Base-by-base conservation (phyloP, 208 protist genomes). In the Naegleria gruberi region DNA sequence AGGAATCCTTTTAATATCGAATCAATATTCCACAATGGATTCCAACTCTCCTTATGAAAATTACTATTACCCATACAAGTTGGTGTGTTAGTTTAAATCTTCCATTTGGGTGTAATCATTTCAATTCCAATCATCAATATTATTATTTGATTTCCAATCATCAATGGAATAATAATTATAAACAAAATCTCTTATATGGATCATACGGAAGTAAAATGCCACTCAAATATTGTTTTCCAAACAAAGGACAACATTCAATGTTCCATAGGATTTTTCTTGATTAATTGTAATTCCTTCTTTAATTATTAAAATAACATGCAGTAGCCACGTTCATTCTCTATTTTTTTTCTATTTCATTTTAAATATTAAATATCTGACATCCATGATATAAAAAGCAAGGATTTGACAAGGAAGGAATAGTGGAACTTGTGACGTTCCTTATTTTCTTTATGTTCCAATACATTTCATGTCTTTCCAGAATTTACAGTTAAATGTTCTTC, bases 191-290 rank as follows among this genome's bases (percentile, higher is more conserved):
- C 46, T 94, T 93, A 92, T 98, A 99, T 8, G 93, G 91, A 1
- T 55, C 43, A 37, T 95, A 97, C 7, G 47, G 34, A 6, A 97
- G 94, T 12, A 97, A 97, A 45, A 90, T 98, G 97, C 97, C 98
- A 99, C 43, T 96, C 94, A 57, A 99, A 97, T 87, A 99, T 99
- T 97, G n/a, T 92, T 47, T 10, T 92, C 89, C 19, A 94, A 93
- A 0, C n/a, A n/a, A n/a, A n/a, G 95, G 95, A 0, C 55, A 82
- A n/a, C 94, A 92, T 6, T 88, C 19, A 87, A 93, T 96, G 73
- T 12, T 91, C 57, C 17, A 93, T 84, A 12, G 89, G 81, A 40
- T 94, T 91, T 37, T 82, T 89, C 34, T 90, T 41, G 5, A 96
- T 89, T 51, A 87, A 90, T 44, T 43, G 89, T 81, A 94, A 91